A percentile compares a stretch with the other conserved stretches of the same genome.
phyloP scores from a whole-genome alignment of 768 basidiomycete species.

The Scleroderma citrinum region DNA sequence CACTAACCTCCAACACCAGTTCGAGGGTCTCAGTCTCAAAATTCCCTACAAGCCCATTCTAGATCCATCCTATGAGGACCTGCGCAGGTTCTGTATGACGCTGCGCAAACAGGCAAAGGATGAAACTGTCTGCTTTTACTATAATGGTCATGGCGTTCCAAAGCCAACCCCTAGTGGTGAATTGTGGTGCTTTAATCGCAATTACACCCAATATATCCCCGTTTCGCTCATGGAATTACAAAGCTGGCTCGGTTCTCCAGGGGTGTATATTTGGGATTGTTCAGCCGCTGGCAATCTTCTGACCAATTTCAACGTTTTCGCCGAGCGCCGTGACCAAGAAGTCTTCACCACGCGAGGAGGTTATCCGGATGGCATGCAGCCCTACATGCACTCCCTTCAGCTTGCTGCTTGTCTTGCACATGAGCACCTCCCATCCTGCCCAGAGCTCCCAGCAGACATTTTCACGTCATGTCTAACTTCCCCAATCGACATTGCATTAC shows the following conservation, averaged over 20 bases:
- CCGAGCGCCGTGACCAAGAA: constrained; percentile 70
- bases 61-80: constrained; percentile 92
- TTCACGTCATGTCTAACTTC: constrained; percentile 98
- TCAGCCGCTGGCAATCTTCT: constrained; percentile 95
- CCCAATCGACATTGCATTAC: constrained; percentile 95
- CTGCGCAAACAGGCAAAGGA: constrained; percentile 87
- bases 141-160: constrained; percentile 98
- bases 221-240: constrained; percentile 93
- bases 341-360: constrained; percentile 52
- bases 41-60: constrained; percentile 92
- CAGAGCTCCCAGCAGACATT: constrained; percentile 94
- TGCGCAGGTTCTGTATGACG: constrained; percentile 78
- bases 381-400: constrained; percentile 84
- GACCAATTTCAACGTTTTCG: constrained; percentile 79
- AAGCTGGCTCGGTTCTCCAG: constrained; percentile 88
- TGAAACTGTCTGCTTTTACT: constrained; percentile 92
- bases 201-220: constrained; percentile 98
- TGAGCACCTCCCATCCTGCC: constrained; percentile 89
- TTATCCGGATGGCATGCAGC: constrained; percentile 53
- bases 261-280: constrained; percentile 98
- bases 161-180: constrained; percentile 94
- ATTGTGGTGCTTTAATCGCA: constrained; percentile 97
- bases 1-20: constrained; percentile 89
- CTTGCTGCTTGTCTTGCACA: constrained; percentile 90
- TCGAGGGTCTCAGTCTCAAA: constrained; percentile 91